Evolutionary conservation across 495 filamentous ascomycete genomes (phyloP), one percentile per base, ranked within the genome.

Genomic region (Aspergillus homomorphus): DNA sequence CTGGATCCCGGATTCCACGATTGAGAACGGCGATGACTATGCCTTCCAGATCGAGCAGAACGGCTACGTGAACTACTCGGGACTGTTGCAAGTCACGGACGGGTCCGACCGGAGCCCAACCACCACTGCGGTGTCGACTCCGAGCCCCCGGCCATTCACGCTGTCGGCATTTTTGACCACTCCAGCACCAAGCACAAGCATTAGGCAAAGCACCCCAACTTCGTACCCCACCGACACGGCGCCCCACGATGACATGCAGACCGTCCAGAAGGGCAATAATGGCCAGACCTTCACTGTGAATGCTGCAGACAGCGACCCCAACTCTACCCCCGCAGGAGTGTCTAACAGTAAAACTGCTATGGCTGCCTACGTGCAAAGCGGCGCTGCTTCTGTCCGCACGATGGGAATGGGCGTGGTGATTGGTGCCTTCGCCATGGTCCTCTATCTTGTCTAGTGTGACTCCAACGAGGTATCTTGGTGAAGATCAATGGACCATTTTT

Each of bases 21-120:
- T 81, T 28, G 67, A 70, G n/a, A 61, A 69, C 26, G 73, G 66
- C 18, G 30, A 68, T 7, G 68, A 74, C 62, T 82, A 82, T 54
- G 78, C 80, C 19, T 70, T 81, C 48, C 67, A 78, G 56, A 77
- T 82, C 63, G 56, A 58, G 16, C 80, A 81, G 57, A 68, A 63
- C 42, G 70, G 66, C 14, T 42, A 73, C 4, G 58, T 67, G 22
- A 82, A 82, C 58, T 82, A 80, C 58, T 75, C 78, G n/a, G 77
- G 71, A 6, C 69, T 73, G 21, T 42, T 82, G 18, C 68, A 41
- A 1, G 51, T 67, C 48, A 56, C 28, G 2, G 42, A 60, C 23
- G 45, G 23, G 51, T 28, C 41, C 26, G 18, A 42, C 24, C 1
- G 23, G 19, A 51, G 5, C 45, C n/a, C 48, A 28, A 6, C 46